A percentile compares a stretch with the other conserved stretches of the same genome.
These are phyloP conservation scores for Trematosphaeria pertusa DNA, from an alignment of 2,329 filamentous ascomycete species.

Conservation along the genomic window DNA sequence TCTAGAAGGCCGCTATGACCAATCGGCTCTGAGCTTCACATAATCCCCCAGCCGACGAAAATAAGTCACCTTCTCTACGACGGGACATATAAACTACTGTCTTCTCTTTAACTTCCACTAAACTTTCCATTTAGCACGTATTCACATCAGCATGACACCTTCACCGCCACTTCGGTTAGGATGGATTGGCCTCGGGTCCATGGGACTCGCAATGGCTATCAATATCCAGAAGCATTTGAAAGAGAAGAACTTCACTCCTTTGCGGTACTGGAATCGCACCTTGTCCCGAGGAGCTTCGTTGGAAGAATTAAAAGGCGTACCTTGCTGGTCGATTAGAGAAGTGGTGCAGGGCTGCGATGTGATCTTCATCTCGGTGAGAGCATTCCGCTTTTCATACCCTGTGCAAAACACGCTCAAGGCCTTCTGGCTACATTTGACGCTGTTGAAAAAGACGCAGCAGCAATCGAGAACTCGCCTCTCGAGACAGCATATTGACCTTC, in stretches of 20 bases:
- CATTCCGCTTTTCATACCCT: too few relatives aligned
- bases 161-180: constrained; percentile 13
- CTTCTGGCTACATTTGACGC: background rate
- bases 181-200: constrained; percentile 57
- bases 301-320: constrained; percentile 29
- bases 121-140: too few relatives aligned
- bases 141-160: constrained; percentile 19
- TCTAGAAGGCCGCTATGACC: too few relatives aligned
- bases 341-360: constrained; percentile 28
- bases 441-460: background rate
- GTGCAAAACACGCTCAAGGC: background rate
- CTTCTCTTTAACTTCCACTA: too few relatives aligned
- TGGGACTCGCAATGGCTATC: constrained; percentile 59
- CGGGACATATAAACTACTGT: too few relatives aligned
- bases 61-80: too few relatives aligned
- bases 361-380: constrained; percentile 44
- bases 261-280: constrained; percentile 57
- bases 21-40: too few relatives aligned
- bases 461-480: background rate
- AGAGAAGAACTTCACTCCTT: constrained; percentile 18
- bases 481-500: too few relatives aligned
- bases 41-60: too few relatives aligned
- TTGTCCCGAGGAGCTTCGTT: constrained; percentile 53
- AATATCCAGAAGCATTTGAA: constrained; percentile 57
- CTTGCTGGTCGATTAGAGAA: constrained; percentile 22